Conservation (phyloP, 495 filamentous ascomycete species). For the Penicillium cataractarum region DNA sequence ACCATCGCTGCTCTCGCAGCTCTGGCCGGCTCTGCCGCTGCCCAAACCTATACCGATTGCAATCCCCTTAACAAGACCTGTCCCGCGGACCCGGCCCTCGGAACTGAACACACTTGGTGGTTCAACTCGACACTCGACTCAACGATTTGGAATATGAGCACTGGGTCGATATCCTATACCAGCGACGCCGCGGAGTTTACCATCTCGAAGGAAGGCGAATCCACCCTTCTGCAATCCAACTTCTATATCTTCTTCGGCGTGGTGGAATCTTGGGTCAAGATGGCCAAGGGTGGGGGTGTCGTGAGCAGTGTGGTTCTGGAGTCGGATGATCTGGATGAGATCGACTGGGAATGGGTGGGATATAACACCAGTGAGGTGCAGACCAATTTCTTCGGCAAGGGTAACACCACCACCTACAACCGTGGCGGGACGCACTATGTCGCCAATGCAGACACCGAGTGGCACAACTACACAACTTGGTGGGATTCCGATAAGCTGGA, state of each 20-base stretch:
- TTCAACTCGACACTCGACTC: slow-evolving; percentile 60
- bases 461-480: slow-evolving; percentile 87
- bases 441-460: slow-evolving; percentile 62
- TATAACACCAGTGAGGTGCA: slow-evolving; percentile 66
- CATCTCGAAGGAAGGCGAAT: slow-evolving; percentile 56
- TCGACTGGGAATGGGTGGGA: slow-evolving; percentile 78
- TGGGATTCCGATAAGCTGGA: slow-evolving; percentile 78
- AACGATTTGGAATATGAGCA: slow-evolving; percentile 65
- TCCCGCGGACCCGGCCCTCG: slow-evolving; percentile 69
- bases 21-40: slow-evolving; percentile 32
- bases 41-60: slow-evolving; percentile 62
- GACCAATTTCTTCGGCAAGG: slow-evolving; percentile 95
- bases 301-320: slow-evolving; percentile 85
- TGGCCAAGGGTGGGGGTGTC: slow-evolving; percentile 71
- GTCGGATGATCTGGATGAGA: slow-evolving; percentile 91
- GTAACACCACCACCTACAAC: slow-evolving; percentile 70
- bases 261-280: slow-evolving; percentile 71
- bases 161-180: slow-evolving; percentile 57
- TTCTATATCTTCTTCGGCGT: slow-evolving; percentile 89
- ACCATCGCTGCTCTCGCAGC: slow-evolving; percentile 31
- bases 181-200: slow-evolving; percentile 69
- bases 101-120: slow-evolving; percentile 59
- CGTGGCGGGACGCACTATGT: slow-evolving; percentile 69
- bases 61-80: slow-evolving; percentile 66
- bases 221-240: slow-evolving; percentile 70